These are phyloP conservation scores for Chalara sp. DNA, from an alignment of 2,329 filamentous ascomycete species.

Conservation along the genomic window DNA sequence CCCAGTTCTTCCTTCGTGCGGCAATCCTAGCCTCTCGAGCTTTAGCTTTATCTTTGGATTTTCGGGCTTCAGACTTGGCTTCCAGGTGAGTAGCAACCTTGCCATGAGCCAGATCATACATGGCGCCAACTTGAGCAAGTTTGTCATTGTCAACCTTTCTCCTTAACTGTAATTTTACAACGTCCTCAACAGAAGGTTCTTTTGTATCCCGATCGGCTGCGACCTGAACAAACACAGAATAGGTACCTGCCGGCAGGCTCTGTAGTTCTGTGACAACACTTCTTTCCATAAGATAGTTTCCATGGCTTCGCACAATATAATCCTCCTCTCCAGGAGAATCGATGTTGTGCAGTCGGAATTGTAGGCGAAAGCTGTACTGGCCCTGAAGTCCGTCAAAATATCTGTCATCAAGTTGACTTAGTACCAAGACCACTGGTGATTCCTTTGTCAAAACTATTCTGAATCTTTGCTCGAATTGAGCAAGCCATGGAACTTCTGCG, in stretches of 20 bases:
- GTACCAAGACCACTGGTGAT: constrained; percentile 50
- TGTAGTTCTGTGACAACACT: constrained; percentile 52
- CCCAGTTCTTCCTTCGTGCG: constrained; percentile 42
- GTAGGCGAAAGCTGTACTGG: constrained; percentile 45
- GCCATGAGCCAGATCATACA: constrained; percentile 54
- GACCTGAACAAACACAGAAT: constrained; percentile 50
- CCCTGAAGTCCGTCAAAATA: constrained; percentile 57
- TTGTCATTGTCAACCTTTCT: constrained; percentile 48
- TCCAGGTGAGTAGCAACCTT: constrained; percentile 47
- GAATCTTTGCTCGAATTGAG: constrained; percentile 56
- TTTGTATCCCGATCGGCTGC: constrained; percentile 40
- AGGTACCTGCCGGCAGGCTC: constrained; percentile 48
- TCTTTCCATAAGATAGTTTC: constrained; percentile 50
- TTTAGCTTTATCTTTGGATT: constrained; percentile 17
- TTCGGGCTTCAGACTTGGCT: constrained; percentile 38
- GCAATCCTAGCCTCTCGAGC: constrained; percentile 34
- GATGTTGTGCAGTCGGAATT: constrained; percentile 41
- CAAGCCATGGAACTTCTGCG: constrained; percentile 54
- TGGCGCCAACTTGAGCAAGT: constrained; percentile 48
- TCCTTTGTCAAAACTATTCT: constrained; percentile 48
- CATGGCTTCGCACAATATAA: constrained; percentile 53
- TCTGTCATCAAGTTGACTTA: constrained; percentile 55
- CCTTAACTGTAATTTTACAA: constrained; percentile 45
- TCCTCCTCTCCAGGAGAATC: constrained; percentile 46
- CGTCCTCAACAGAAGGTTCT: constrained; percentile 44